Conservation (phyloP, 345 rosid species). For the Anastatica hierochuntica region DNA sequence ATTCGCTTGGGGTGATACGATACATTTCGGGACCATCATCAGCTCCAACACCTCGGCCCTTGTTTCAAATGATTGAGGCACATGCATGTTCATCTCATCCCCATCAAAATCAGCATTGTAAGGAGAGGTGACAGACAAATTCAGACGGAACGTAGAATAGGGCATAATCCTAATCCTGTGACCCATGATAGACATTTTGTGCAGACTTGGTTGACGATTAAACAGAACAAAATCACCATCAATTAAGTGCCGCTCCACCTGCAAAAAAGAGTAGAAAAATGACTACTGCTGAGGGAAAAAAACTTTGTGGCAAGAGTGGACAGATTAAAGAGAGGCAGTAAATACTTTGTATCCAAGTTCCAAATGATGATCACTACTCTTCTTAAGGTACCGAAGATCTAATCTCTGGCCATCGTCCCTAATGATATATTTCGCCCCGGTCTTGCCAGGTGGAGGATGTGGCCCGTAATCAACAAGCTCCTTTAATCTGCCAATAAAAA, state of each 20-base stretch:
- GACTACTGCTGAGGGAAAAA: constrained; percentile 1
- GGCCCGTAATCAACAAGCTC: constrained; percentile 97
- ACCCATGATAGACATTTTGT: constrained; percentile 99
- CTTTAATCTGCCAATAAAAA: constrained; percentile 47
- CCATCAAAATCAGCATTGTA: constrained; percentile 99
- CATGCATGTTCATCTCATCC: constrained; percentile 99
- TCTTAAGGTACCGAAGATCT: constrained; percentile 93
- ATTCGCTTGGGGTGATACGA: constrained; percentile 93
- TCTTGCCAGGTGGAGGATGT: constrained; percentile 97
- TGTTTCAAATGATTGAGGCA: constrained; percentile 92
- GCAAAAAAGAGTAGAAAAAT: constrained; percentile 15
- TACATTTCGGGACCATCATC: constrained; percentile 99
- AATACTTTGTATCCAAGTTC: constrained; percentile 91
- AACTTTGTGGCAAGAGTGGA: not conserved
- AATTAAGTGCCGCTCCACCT: constrained; percentile 93
- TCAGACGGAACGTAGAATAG: constrained; percentile 87
- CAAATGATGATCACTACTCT: constrained; percentile 98
- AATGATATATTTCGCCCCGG: constrained; percentile 94
- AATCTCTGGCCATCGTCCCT: constrained; percentile 98
- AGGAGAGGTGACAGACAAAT: constrained; percentile 92
- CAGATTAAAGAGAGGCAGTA: constrained; percentile 1
- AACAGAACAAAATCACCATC: constrained; percentile 94
- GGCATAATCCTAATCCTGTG: constrained; percentile 97
- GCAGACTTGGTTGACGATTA: constrained; percentile 97
- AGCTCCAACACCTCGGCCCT: constrained; percentile 95